Percentiles rank a stretch among this genome's conserved stretches.
Evolutionary conservation across 805 yeast species (phyloP).

Genomic region (Cyberlindnera mrakii): DNA sequence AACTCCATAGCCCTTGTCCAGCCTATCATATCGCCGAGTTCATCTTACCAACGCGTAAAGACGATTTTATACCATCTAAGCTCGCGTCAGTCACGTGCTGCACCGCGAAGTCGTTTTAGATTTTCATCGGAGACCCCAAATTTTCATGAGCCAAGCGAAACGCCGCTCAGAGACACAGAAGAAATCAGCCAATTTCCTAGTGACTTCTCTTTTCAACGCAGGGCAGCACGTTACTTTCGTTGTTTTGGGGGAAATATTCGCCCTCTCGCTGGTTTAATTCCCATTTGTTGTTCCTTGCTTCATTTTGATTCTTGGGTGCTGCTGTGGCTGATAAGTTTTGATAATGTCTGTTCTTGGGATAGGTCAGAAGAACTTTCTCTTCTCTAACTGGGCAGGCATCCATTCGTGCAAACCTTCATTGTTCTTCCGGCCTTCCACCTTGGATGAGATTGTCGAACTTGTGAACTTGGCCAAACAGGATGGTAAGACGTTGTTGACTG

Average conservation of each 20-base stretch:
- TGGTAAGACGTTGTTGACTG: conserved; percentile 67
- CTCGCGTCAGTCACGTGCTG: no score
- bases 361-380: conserved; percentile 29
- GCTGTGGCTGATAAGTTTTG: no score
- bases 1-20: no score
- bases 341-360: conserved; percentile 17
- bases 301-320: no score
- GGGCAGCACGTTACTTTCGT: no score
- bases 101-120: no score
- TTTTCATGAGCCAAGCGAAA: no score
- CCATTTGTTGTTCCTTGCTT: background rate
- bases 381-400: conserved; percentile 81
- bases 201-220: no score
- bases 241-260: background rate
- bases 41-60: no score
- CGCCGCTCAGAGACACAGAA: background rate
- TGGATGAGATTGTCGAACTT: conserved; percentile 63
- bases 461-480: conserved; percentile 58
- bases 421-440: conserved; percentile 67
- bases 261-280: background rate
- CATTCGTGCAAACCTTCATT: conserved; percentile 70
- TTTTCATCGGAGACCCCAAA: no score
- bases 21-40: no score
- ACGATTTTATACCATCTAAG: no score
- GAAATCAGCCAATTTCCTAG: background rate